Evolutionary conservation across 345 rosid genomes (phyloP).

Genomic region (Brassica incana): DNA sequence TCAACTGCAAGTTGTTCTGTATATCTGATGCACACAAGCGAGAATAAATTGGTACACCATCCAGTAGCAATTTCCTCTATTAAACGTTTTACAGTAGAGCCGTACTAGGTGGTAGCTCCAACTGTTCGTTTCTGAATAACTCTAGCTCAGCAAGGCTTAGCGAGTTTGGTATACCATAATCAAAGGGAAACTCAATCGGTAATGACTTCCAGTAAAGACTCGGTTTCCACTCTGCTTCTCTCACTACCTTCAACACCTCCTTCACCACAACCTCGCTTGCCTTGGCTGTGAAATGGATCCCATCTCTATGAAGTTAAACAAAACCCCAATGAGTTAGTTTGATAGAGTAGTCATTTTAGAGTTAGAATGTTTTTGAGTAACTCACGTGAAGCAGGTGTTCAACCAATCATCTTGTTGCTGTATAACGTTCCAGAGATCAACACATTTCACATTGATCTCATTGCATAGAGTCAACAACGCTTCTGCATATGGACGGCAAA

Average conservation of each 20-base stretch:
- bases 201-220: slow-evolving; percentile 61
- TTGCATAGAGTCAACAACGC: slow-evolving; percentile 64
- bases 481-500: slow-evolving; percentile 61
- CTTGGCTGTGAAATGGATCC: slow-evolving; percentile 63
- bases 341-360: background rate
- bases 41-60: slow-evolving; percentile 10
- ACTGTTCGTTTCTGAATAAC: slow-evolving; percentile 24
- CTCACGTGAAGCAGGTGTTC: slow-evolving; percentile 75
- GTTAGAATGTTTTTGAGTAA: background rate
- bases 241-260: slow-evolving; percentile 61
- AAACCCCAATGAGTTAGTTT: background rate
- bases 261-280: slow-evolving; percentile 64
- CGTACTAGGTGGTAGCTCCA: slow-evolving; percentile 15
- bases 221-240: slow-evolving; percentile 77
- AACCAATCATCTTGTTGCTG: slow-evolving; percentile 65
- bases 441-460: slow-evolving; percentile 56
- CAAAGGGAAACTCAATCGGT: slow-evolving; percentile 54
- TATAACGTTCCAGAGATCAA: slow-evolving; percentile 70
- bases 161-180: slow-evolving; percentile 36
- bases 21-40: background rate
- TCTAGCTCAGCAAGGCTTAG: slow-evolving; percentile 17
- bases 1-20: background rate
- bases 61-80: background rate
- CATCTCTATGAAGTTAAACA: slow-evolving; percentile 51
- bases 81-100: slow-evolving; percentile 18